phyloP scores from a whole-genome alignment of 1,284 basidiomycete species.

The Sporisorium iseilematis-ciliati region DNA sequence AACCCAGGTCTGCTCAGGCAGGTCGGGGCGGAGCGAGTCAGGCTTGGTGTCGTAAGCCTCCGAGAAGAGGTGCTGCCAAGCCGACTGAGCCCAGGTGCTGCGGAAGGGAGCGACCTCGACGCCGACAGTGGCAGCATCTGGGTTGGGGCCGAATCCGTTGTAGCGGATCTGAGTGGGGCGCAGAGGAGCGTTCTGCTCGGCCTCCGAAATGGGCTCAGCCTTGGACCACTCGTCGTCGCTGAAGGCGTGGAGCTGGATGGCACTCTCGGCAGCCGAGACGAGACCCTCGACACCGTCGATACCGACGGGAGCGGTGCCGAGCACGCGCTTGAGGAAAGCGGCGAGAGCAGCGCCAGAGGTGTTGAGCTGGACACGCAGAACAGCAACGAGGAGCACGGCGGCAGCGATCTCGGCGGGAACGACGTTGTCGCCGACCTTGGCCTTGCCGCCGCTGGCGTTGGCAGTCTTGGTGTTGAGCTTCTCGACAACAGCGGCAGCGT shows the following conservation, averaged over 20 bases:
- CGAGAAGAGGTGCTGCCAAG: constrained; percentile 69
- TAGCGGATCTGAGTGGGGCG: constrained; percentile 62
- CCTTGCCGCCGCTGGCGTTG: constrained; percentile 57
- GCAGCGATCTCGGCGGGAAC: constrained; percentile 59
- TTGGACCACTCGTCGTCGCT: constrained; percentile 55
- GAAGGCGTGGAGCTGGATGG: constrained; percentile 53
- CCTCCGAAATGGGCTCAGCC: constrained; percentile 58
- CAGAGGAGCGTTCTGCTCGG: constrained; percentile 51
- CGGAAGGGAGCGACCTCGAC: constrained; percentile 51
- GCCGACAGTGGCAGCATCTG: constrained; percentile 52
- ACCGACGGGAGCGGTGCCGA: constrained; percentile 63
- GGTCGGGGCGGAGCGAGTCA: constrained; percentile 77
- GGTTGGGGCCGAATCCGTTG: constrained; percentile 61
- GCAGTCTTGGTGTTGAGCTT: constrained; percentile 58
- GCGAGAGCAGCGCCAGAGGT: constrained; percentile 45
- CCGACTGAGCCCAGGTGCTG: constrained; percentile 65
- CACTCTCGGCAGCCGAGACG: constrained; percentile 52
- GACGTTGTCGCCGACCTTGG: constrained; percentile 54
- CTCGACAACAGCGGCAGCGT: constrained; percentile 58
- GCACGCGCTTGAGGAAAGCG: constrained; percentile 49
- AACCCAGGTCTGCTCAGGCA: constrained; percentile 90
- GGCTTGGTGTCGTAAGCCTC: constrained; percentile 66
- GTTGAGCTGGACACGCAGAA: constrained; percentile 58
- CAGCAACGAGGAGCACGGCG: constrained; percentile 58
- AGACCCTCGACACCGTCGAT: constrained; percentile 59